A percentile compares a stretch with the other conserved stretches of the same genome.
These are phyloP conservation scores for Ichthyophonus hoferi DNA, from an alignment of 208 protist genomes.

Conservation along the genomic window DNA sequence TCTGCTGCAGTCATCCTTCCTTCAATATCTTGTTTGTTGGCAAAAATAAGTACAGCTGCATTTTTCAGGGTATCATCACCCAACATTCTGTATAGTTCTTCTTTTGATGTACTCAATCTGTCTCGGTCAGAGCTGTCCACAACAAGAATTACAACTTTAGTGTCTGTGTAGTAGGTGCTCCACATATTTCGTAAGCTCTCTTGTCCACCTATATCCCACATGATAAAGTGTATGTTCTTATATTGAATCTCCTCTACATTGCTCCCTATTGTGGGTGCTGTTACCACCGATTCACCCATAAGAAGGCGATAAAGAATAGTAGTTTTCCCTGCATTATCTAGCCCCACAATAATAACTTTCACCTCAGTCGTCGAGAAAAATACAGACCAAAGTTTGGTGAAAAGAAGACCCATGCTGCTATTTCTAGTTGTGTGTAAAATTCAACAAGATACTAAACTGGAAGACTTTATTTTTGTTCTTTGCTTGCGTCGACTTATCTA, in stretches of 20 bases:
- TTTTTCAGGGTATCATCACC: constrained; percentile 18
- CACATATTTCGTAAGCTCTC: constrained; percentile 38
- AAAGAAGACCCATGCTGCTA: constrained; percentile 31
- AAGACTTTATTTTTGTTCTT: no score
- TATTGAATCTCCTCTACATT: constrained; percentile 50
- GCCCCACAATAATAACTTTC: constrained; percentile 38
- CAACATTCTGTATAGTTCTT: constrained; percentile 41
- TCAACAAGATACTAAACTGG: no score
- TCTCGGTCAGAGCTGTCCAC: constrained; percentile 39
- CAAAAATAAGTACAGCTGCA: constrained; percentile 27
- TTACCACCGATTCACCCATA: constrained; percentile 31
- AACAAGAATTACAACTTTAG: constrained; percentile 39
- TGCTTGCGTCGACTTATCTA: no score
- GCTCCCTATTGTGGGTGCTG: constrained; percentile 43
- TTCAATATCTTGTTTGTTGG: constrained; percentile 49
- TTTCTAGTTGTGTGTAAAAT: no score
- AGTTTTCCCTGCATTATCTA: constrained; percentile 50
- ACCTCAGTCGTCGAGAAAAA: constrained; percentile 24
- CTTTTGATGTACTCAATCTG: constrained; percentile 13
- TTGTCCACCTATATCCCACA: constrained; percentile 54
- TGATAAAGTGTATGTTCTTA: constrained; percentile 50
- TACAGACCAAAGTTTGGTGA: neutral
- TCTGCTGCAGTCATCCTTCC: constrained; percentile 32
- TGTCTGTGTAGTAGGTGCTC: constrained; percentile 42
- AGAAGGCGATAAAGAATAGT: constrained; percentile 43